Percentiles rank a stretch among this genome's conserved stretches.
These are phyloP conservation scores for Aspergillus bertholletiae DNA, from an alignment of 495 filamentous ascomycete genomes.

Conservation along the genomic window DNA sequence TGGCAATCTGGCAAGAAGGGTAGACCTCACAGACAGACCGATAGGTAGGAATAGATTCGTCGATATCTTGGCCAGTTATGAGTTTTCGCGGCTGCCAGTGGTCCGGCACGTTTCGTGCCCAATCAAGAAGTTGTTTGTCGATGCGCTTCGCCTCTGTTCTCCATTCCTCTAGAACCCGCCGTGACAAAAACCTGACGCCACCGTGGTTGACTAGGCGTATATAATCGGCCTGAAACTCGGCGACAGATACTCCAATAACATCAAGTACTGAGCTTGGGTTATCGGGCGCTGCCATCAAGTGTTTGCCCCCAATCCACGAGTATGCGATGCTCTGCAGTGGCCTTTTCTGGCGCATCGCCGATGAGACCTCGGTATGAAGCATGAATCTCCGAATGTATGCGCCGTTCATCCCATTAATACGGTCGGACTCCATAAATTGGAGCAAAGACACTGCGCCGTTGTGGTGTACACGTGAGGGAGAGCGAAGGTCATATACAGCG, in stretches of 20 bases:
- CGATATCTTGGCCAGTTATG: conserved; percentile 11
- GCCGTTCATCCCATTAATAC: background rate
- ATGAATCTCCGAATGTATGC: background rate
- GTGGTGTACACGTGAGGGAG: conserved; percentile 5
- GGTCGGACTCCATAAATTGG: background rate
- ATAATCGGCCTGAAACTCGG: background rate
- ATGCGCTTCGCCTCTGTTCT: conserved; percentile 8
- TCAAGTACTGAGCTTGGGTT: background rate
- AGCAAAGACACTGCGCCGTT: conserved; percentile 14
- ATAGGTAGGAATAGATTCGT: conserved; percentile 12
- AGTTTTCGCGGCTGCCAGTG: conserved; percentile 8
- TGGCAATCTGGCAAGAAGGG: conserved; percentile 12
- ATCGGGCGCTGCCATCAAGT: background rate
- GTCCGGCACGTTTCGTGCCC: conserved; percentile 5
- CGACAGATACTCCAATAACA: background rate
- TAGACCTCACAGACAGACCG: conserved; percentile 13
- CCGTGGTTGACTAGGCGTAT: background rate
- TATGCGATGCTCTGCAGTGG: background rate
- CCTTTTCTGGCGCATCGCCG: background rate
- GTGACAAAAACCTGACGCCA: background rate
- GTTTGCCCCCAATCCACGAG: background rate
- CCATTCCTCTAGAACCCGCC: background rate
- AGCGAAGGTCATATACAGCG: conserved; percentile 8
- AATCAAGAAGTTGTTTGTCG: conserved; percentile 5
- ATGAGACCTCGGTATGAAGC: background rate